Evolutionary conservation across 257 asterid species (phyloP).

Genomic region (Solanum chilense): DNA sequence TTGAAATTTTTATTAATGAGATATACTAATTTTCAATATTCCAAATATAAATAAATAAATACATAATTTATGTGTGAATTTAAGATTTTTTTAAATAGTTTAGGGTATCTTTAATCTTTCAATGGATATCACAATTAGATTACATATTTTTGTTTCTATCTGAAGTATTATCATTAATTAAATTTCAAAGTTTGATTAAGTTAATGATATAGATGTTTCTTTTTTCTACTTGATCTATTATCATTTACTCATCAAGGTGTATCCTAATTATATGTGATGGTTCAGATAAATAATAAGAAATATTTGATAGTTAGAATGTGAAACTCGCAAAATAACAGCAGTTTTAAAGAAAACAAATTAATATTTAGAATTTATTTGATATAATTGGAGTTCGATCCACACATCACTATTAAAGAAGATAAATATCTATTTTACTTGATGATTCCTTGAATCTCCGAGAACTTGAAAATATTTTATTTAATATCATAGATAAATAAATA

Average conservation of each 20-base stretch:
- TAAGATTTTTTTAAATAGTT: background rate
- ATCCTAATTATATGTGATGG: too few relatives aligned
- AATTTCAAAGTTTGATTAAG: background rate
- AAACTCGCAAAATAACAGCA: background rate
- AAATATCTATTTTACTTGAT: background rate
- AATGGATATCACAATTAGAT: background rate
- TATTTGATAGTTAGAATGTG: too few relatives aligned
- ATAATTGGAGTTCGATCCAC: background rate
- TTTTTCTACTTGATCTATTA: background rate
- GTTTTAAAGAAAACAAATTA: background rate
- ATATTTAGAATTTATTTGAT: background rate
- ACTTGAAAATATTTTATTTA: too few relatives aligned
- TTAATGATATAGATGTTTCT: too few relatives aligned
- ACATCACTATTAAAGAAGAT: background rate
- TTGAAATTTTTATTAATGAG: background rate
- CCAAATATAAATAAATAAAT: background rate
- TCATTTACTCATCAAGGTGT: background rate
- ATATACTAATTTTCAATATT: background rate
- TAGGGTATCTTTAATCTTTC: background rate
- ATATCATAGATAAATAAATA: background rate
- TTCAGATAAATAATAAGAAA: too few relatives aligned
- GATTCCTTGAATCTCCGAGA: background rate
- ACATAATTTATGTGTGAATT: background rate
- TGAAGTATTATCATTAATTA: too few relatives aligned
- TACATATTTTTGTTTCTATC: background rate